Evolutionary conservation across 148 eudicot genomes (phyloP).

Genomic region (Salicornia ramosissima): DNA sequence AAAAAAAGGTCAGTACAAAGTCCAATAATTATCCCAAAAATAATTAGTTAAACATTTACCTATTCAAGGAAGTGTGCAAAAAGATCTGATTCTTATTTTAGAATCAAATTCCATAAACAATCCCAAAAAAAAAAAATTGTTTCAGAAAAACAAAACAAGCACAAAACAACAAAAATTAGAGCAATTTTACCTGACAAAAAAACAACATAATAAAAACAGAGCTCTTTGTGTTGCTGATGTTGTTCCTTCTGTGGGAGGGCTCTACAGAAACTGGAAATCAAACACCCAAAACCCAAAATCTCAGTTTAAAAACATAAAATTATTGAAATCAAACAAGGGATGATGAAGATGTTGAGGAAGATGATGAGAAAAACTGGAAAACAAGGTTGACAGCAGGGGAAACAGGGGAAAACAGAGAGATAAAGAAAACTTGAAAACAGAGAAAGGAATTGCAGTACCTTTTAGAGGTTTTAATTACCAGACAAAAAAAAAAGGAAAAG

Average conservation of each 20-base stretch:
- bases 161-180: constrained; percentile 10
- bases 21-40: constrained; percentile 6
- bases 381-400: not conserved
- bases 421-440: not conserved
- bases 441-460: not conserved
- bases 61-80: constrained; percentile 9
- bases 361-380: not conserved
- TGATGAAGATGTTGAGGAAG: not conserved
- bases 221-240: constrained; percentile 10
- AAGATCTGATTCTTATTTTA: constrained; percentile 23
- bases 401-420: not conserved
- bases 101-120: constrained; percentile 24
- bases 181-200: constrained; percentile 20
- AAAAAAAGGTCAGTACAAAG: constrained; percentile 4
- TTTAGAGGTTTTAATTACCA: constrained; percentile 15
- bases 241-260: constrained; percentile 1
- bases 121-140: constrained; percentile 11
- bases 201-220: constrained; percentile 10
- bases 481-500: not conserved
- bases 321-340: not conserved
- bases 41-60: not conserved
- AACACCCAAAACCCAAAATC: constrained; percentile 23
- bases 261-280: constrained; percentile 8
- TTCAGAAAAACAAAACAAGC: not conserved
- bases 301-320: constrained; percentile 3